Base-by-base conservation (phyloP, 768 basidiomycete genomes). In the Hygrophorus russula region DNA sequence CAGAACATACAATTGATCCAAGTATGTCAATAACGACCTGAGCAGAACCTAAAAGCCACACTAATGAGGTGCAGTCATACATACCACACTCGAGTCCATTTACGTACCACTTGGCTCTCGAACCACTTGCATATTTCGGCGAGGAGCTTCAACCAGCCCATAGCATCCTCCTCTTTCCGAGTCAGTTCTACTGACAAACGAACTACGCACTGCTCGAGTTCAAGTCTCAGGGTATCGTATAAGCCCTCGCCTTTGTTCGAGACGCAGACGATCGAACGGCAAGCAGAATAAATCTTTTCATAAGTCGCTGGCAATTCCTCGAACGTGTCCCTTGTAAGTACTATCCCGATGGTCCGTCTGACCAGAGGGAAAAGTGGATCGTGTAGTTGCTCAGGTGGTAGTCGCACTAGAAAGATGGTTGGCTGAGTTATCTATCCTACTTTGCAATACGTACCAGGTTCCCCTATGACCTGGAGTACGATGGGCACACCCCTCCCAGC, bases 1-100 rank as follows among this genome's bases (percentile, higher is more conserved):
- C 0, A 57, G 52, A 8, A 85, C 67, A 49, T 79, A 87, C 0
- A 69, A 67, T 53, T 82, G 75, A 54, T 91, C 85, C 40, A 90
- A 59, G 56, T 80, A 82, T 2, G 83, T 73, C 41, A 88, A 59
- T 18, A 88, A 59, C 0, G 80, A 80, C 48, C 71, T 61, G 2
- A 88, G 54, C 14, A 86, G 59, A 3, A 62, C 58, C 82, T 85
- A 20, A 28, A 35, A 9, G 14, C 10, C 13, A 17, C 8, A 13
- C 7, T 9, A 10, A 19, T 4, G 24, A 13, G 13, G 38, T 17
- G 41, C 32, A 34, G 14, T 28, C 17, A 9, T 31, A 29, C 20
- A 41, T 24, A 41, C 2, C 3, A 9, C 24, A 30, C 6, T 15
- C n/a, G 7, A 13, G 5, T 42, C 34, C 4, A 2, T 31, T 6